Evolutionary conservation across 768 basidiomycete genomes (phyloP).

Genomic region (Tricholoma sp.): DNA sequence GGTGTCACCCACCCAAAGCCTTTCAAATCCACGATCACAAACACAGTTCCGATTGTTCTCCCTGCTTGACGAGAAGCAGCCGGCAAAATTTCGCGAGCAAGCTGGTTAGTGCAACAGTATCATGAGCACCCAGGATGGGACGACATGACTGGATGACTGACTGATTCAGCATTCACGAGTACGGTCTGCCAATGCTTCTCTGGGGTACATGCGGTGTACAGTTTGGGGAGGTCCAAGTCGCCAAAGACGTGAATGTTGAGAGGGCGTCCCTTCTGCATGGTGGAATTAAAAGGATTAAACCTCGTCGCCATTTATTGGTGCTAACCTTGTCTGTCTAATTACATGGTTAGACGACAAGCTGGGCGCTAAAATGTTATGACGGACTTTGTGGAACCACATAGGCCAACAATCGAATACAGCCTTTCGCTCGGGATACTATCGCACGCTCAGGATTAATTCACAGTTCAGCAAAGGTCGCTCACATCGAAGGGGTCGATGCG

Average conservation of each 20-base stretch:
- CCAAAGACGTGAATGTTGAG: conserved; percentile 65
- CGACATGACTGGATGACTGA: conserved; percentile 12
- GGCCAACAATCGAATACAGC: conserved; percentile 74
- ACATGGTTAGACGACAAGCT: background rate
- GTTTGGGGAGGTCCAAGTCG: conserved; percentile 49
- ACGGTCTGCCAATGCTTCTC: conserved; percentile 61
- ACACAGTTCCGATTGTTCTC: conserved; percentile 40
- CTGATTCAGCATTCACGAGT: conserved; percentile 60
- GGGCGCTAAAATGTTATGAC: conserved; percentile 8
- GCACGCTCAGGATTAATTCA: background rate
- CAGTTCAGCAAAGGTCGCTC: conserved; percentile 20
- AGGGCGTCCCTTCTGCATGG: conserved; percentile 59
- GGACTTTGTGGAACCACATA: conserved; percentile 73
- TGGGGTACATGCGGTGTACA: conserved; percentile 54
- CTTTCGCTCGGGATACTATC: conserved; percentile 64
- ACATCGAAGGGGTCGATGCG: conserved; percentile 69
- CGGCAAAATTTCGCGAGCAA: conserved; percentile 63
- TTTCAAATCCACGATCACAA: conserved; percentile 68
- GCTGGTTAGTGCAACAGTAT: conserved; percentile 17
- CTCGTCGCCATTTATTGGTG: background rate
- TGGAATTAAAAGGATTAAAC: background rate
- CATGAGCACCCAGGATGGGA: background rate
- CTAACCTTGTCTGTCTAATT: conserved; percentile 66
- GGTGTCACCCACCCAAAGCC: conserved; percentile 53
- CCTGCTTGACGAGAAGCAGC: conserved; percentile 56